These are phyloP conservation scores for Hypomyces rosellus DNA, from an alignment of 2,329 filamentous ascomycete species.

Conservation along the genomic window DNA sequence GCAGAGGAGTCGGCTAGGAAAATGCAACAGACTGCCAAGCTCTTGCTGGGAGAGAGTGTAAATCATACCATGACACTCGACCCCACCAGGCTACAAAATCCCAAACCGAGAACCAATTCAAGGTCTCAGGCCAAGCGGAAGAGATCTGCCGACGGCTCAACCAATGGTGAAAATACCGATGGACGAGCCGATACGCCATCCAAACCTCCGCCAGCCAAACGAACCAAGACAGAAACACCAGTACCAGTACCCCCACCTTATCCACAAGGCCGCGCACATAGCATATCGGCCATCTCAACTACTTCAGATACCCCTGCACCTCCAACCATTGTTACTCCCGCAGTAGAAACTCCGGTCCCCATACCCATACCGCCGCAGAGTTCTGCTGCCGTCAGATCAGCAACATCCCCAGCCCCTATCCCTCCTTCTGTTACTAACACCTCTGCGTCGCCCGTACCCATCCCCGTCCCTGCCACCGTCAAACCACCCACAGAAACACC, in stretches of 20 bases:
- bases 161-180: conserved; percentile 24
- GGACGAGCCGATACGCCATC: conserved; percentile 24
- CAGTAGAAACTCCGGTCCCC: conserved; percentile 36
- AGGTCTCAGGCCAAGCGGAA: conserved; percentile 39
- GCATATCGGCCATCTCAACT: conserved; percentile 22
- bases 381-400: conserved; percentile 21
- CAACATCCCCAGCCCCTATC: conserved; percentile 26
- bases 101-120: conserved; percentile 25
- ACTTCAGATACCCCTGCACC: conserved; percentile 17
- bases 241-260: conserved; percentile 45
- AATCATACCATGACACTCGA: conserved; percentile 24
- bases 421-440: conserved; percentile 13
- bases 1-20: conserved; percentile 52
- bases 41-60: conserved; percentile 34
- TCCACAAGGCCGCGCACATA: conserved; percentile 25
- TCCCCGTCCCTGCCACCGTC: conserved; percentile 24
- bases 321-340: conserved; percentile 16
- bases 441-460: conserved; percentile 22
- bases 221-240: conserved; percentile 52
- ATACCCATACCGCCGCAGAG: conserved; percentile 29
- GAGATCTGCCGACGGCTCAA: conserved; percentile 31
- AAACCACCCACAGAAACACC: conserved; percentile 31
- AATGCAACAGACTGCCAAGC: conserved; percentile 42
- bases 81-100: conserved; percentile 16
- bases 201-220: conserved; percentile 39